phyloP scores from a whole-genome alignment of 2,329 filamentous ascomycete genomes.

The Pseudocercospora eumusae region DNA sequence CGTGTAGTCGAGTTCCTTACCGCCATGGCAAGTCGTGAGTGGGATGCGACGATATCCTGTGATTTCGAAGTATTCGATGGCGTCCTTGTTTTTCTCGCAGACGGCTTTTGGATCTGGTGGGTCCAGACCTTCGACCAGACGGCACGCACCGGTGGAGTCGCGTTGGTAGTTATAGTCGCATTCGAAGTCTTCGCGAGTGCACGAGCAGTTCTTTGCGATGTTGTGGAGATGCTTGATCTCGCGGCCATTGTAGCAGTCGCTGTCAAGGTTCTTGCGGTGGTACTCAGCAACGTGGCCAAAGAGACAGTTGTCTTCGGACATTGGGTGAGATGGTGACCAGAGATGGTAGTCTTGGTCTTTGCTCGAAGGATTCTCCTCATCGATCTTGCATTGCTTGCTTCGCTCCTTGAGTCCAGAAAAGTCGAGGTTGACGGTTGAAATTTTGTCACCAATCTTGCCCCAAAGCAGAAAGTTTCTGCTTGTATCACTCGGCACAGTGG shows the following conservation, averaged over 20 bases:
- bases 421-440: conserved; percentile 81
- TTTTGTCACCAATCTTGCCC: conserved; percentile 63
- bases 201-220: conserved; percentile 74
- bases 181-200: conserved; percentile 84
- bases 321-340: conserved; percentile 84
- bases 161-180: conserved; percentile 96
- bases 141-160: conserved; percentile 73
- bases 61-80: conserved; percentile 76
- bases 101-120: conserved; percentile 62
- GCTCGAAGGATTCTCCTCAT: conserved; percentile 61
- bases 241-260: conserved; percentile 78
- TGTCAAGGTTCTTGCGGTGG: conserved; percentile 80
- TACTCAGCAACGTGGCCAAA: conserved; percentile 91
- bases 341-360: conserved; percentile 72
- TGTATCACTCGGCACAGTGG: conserved; percentile 83
- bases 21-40: conserved; percentile 80
- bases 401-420: conserved; percentile 78
- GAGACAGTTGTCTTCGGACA: conserved; percentile 75
- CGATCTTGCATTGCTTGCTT: conserved; percentile 63
- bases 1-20: conserved; percentile 71
- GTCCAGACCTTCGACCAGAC: conserved; percentile 70
- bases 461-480: conserved; percentile 91
- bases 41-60: conserved; percentile 90
- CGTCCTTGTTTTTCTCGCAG: conserved; percentile 65
- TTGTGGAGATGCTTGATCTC: conserved; percentile 63